phyloP scores from a whole-genome alignment of 2,329 filamentous ascomycete species.

The Emmonsiellopsis sp. region DNA sequence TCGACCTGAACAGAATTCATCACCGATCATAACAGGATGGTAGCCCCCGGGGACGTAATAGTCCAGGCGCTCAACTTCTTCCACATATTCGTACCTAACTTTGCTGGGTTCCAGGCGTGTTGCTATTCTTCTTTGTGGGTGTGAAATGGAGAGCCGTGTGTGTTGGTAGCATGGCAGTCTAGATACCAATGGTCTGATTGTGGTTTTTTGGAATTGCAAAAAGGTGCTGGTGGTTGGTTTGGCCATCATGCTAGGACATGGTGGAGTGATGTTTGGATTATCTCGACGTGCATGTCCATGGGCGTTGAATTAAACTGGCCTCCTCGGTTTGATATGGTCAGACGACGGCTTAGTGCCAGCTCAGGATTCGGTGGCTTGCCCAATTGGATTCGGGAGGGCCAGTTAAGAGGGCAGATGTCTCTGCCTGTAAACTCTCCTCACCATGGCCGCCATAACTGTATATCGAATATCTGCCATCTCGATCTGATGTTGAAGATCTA shows the following conservation, averaged over 20 bases:
- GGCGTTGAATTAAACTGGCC: too few species aligned
- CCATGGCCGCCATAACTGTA: too few species aligned
- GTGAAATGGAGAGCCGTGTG: not conserved
- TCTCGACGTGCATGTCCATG: too few species aligned
- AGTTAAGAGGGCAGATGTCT: too few species aligned
- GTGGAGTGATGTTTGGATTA: too few species aligned
- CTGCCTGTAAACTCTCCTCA: too few species aligned
- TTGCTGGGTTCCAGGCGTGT: conserved; percentile 3
- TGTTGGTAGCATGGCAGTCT: not conserved
- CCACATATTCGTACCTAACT: conserved; percentile 2
- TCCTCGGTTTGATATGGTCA: too few species aligned
- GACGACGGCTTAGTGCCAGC: too few species aligned
- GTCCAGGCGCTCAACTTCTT: conserved; percentile 9
- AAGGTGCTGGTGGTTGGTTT: not conserved
- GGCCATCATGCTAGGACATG: not conserved
- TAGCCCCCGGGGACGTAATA: conserved; percentile 8
- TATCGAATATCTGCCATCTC: too few species aligned
- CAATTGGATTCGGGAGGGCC: too few species aligned
- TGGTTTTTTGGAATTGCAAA: not conserved
- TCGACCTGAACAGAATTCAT: conserved; percentile 7
- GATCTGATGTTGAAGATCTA: too few species aligned
- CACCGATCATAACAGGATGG: conserved; percentile 7
- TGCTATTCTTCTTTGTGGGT: not conserved
- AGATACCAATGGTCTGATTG: not conserved
- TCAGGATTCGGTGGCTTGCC: too few species aligned